Evolutionary conservation across 257 asterid species (phyloP).

Genomic region (Solanum sejunctum): DNA sequence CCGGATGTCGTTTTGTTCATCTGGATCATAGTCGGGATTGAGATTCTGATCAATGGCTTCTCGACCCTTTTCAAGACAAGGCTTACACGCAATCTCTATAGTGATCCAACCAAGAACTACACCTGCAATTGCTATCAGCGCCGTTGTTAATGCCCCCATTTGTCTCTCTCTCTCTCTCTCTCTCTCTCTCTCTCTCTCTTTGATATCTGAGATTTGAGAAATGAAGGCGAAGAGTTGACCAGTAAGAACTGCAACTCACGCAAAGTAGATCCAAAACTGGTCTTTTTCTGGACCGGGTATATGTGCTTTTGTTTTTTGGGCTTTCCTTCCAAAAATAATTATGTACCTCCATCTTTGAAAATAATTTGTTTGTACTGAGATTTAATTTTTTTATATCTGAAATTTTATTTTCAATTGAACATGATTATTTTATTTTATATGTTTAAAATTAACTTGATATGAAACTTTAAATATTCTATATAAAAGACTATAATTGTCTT

Average conservation of each 20-base stretch:
- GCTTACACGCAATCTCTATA: slow-evolving; percentile 83
- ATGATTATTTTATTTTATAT: too few species aligned
- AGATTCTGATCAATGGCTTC: slow-evolving; percentile 82
- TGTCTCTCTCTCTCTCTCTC: not conserved
- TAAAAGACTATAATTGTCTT: too few species aligned
- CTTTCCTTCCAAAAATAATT: too few species aligned
- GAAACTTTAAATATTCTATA: too few species aligned
- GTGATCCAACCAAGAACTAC: slow-evolving; percentile 80
- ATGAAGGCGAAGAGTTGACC: not conserved
- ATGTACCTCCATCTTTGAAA: too few species aligned
- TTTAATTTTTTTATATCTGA: too few species aligned
- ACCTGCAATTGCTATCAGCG: slow-evolving; percentile 73
- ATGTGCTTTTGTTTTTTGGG: too few species aligned
- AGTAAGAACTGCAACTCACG: not conserved
- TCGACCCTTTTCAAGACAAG: slow-evolving; percentile 88
- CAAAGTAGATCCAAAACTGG: not conserved
- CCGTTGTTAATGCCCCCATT: slow-evolving; percentile 37
- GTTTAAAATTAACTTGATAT: too few species aligned
- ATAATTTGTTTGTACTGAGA: too few species aligned
- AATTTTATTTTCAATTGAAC: too few species aligned
- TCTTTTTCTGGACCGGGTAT: not conserved
- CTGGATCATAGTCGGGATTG: slow-evolving; percentile 90
- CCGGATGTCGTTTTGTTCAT: slow-evolving; percentile 19
- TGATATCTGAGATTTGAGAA: not conserved
- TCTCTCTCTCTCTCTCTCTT: not conserved